Percentiles rank a stretch among this genome's conserved stretches.
These are phyloP conservation scores for Penicillium verhagenii DNA, from an alignment of 495 filamentous ascomycete species.

Conservation along the genomic window DNA sequence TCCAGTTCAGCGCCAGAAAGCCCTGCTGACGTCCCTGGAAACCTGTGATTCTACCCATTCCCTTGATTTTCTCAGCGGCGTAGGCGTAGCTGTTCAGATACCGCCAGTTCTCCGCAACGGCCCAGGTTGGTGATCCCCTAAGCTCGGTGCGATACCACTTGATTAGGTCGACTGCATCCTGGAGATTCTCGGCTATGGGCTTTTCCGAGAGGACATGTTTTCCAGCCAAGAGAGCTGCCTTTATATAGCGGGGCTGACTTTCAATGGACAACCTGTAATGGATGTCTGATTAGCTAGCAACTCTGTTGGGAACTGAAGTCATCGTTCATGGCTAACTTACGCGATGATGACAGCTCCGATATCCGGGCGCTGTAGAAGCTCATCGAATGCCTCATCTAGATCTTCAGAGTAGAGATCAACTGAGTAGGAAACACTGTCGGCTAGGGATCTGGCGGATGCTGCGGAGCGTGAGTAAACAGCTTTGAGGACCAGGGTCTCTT, in stretches of 20 bases:
- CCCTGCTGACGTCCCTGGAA: background rate
- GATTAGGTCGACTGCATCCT: constrained; percentile 53
- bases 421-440: background rate
- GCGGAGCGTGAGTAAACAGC: background rate
- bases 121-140: constrained; percentile 29
- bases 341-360: constrained; percentile 63
- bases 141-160: constrained; percentile 48
- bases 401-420: constrained; percentile 57
- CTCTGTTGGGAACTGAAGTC: background rate
- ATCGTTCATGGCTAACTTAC: constrained; percentile 9
- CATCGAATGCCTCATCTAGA: constrained; percentile 48
- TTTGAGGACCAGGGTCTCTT: background rate
- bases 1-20: background rate
- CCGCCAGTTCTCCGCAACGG: constrained; percentile 70
- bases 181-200: constrained; percentile 61
- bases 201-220: constrained; percentile 77
- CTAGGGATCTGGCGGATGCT: background rate
- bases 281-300: background rate
- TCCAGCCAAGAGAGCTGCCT: constrained; percentile 51
- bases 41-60: background rate
- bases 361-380: constrained; percentile 57
- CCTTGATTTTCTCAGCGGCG: background rate
- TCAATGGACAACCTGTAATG: constrained; percentile 15
- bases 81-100: constrained; percentile 42
- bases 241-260: constrained; percentile 14